Base-by-base conservation (phyloP, 129 eudicot genomes). In the Calendula officinalis region DNA sequence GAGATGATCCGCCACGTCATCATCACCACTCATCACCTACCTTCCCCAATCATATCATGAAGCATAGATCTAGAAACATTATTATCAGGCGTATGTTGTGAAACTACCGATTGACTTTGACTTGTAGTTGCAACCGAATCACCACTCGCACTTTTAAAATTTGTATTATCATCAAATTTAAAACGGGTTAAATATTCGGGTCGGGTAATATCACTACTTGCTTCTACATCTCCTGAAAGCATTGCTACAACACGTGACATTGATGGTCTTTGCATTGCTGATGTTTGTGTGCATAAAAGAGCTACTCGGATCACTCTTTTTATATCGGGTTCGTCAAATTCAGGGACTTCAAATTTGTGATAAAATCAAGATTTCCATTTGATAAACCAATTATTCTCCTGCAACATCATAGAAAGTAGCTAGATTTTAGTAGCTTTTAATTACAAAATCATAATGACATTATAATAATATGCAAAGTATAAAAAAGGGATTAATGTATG, bases 211-310 rank as follows among this genome's bases (percentile, higher is more conserved):
- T 62, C 81, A 6, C 60, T 17, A 4, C 76, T 56, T 6, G 78
- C 85, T 68, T 90, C 90, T 8, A 66, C 17, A 32, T 90, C 94
- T 40, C 95, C 95, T 46, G 82, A 54, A 48, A 86, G 75, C 97
- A 90, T 87, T 5, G 87, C 94, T 66, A 90, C 78, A 30, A 75
- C 95, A 8, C 94, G 92, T 3, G 97, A 90, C 97, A 90, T 90
- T 62, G 94, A 64, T 42, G 97, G 97, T 7, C 97, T 66, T 42
- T 61, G 49, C 6, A 36, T 38, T 17, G 92, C 89, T 27, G 95
- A 82, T 9, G 90, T 77, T 73, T 91, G 97, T 4, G 80, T 91
- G 88, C 97, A 87, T 55, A 82, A 50, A 48, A 91, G 89, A 4
- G 87, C 87, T 7, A 87, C 70, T 5, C 63, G 73, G 0, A 84